phyloP scores from a whole-genome alignment of 2,329 filamentous ascomycete species.

The Trichoderma harzianum region DNA sequence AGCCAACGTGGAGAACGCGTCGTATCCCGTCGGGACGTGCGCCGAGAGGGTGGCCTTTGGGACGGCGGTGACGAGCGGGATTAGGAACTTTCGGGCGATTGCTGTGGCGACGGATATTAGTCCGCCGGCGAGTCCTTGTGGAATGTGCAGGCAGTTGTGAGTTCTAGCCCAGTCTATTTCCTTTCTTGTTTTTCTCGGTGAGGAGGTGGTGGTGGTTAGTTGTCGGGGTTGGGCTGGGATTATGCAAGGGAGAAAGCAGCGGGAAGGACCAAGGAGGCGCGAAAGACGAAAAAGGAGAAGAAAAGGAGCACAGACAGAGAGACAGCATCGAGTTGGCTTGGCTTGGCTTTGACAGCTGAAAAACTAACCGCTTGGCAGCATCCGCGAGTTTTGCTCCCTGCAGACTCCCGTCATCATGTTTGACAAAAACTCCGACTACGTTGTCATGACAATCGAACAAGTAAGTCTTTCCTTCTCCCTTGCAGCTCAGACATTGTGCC shows the following conservation, averaged over 20 bases:
- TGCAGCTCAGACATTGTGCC: background rate
- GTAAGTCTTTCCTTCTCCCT: slow-evolving; percentile 38
- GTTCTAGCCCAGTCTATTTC: slow-evolving; percentile 29
- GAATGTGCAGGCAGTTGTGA: slow-evolving; percentile 93
- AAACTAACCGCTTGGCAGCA: slow-evolving; percentile 43
- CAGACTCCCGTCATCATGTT: slow-evolving; percentile 86
- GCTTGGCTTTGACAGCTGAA: no score
- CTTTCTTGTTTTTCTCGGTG: background rate
- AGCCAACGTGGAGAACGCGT: slow-evolving; percentile 89
- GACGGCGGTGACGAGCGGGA: slow-evolving; percentile 65
- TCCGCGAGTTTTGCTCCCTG: slow-evolving; percentile 71
- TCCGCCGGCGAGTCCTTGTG: slow-evolving; percentile 74
- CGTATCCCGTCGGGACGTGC: slow-evolving; percentile 92
- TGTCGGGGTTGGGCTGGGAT: background rate
- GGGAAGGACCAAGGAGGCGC: background rate
- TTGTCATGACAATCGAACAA: slow-evolving; percentile 67
- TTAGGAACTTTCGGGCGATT: slow-evolving; percentile 66
- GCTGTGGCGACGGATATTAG: slow-evolving; percentile 79
- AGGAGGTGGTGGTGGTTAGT: no score
- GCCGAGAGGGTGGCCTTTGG: slow-evolving; percentile 88
- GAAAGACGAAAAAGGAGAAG: background rate
- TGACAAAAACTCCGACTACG: slow-evolving; percentile 71
- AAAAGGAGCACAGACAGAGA: background rate
- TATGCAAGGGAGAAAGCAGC: background rate
- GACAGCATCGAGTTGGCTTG: background rate